A percentile compares a stretch with the other conserved stretches of the same genome.
Conservation (phyloP, 176 grass and related monocot species). For the Oryza punctata region DNA sequence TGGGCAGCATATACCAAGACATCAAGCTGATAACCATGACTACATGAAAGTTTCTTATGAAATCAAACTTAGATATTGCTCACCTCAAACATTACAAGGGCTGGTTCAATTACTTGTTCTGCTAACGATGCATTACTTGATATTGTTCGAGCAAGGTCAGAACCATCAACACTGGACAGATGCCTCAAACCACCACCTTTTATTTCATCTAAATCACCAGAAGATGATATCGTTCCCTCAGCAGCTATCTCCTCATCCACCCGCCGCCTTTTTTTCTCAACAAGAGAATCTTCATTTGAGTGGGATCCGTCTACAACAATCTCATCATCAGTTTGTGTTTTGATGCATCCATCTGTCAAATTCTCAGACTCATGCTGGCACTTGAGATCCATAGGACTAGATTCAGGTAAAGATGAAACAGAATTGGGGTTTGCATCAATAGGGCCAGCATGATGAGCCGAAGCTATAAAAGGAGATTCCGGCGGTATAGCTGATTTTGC, state of each 20-base stretch:
- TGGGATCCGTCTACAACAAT: constrained; percentile 55
- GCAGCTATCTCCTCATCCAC: constrained; percentile 66
- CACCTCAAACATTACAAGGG: constrained; percentile 99
- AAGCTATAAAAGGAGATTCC: constrained; percentile 61
- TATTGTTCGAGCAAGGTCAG: constrained; percentile 59
- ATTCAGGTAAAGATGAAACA: constrained; percentile 50
- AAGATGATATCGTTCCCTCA: constrained; percentile 69
- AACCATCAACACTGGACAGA: constrained; percentile 48
- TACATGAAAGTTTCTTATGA: constrained; percentile 17
- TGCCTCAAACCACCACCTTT: constrained; percentile 58
- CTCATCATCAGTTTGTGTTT: constrained; percentile 91
- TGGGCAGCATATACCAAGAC: not conserved
- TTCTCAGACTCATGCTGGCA: constrained; percentile 65
- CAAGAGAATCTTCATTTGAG: constrained; percentile 51
- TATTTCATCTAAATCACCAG: constrained; percentile 58
- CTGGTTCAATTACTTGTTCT: constrained; percentile 92
- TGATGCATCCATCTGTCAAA: constrained; percentile 61
- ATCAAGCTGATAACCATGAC: constrained; percentile 5
- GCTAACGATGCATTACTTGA: constrained; percentile 90
- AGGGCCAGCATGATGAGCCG: constrained; percentile 43
- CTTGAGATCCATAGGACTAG: constrained; percentile 69
- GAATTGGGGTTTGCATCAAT: constrained; percentile 47
- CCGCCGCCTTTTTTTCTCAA: constrained; percentile 79
- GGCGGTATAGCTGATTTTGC: constrained; percentile 61
- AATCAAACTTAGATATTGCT: constrained; percentile 36